Base-by-base conservation (phyloP, 2,329 filamentous ascomycete genomes). In the Aspergillus carbonarius region DNA sequence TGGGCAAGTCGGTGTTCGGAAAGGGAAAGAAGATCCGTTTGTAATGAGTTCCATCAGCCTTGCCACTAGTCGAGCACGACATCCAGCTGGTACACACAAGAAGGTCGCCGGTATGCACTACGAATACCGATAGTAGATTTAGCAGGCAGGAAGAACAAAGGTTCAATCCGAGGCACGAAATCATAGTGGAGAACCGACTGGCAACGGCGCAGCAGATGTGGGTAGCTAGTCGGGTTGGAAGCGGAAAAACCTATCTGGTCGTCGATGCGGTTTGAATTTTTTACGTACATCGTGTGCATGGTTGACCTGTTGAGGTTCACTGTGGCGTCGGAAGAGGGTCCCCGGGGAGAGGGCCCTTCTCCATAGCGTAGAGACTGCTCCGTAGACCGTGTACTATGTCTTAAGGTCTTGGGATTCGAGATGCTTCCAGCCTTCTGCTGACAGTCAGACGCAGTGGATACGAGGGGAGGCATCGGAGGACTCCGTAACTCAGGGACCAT, bases 401-500 rank as follows among this genome's bases (percentile, higher is more conserved):
- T n/a, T n/a, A 18, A 17, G 6, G 37, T 8, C 37, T 40, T 40
- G 23, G 23, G 30, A 10, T 32, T 32, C 10, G 30, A 2, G 30
- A 10, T 8, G 30, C 30, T 32, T 32, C 25, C 25, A 32, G 8
- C 9, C 7, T 17, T 85, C 87, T 35, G 85, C 85, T 46, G 83
- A 86, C 58, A 88, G 25, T 15, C 32, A 10, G 44, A 17, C 27
- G 44, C 9, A 12, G 44, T 48, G 44, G 44, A 15, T 48, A 48
- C 44, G 4, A 6, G 30, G 27, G 27, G 44, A 12, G n/a, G n/a
- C 5, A 30, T 25, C 23, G 44, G 25, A 48, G 44, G 9, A 32
- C 25, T 48, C 44, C 44, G 44, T 48, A 27, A 32, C 5, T 48
- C 44, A 48, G 44, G 44, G 44, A 48, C 44, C 44, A 48, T 23